Evolutionary conservation across 371 early-diverging fungal genomes (phyloP), one percentile per base, ranked within the genome.

Genomic region (Synchytrium microbalum): DNA sequence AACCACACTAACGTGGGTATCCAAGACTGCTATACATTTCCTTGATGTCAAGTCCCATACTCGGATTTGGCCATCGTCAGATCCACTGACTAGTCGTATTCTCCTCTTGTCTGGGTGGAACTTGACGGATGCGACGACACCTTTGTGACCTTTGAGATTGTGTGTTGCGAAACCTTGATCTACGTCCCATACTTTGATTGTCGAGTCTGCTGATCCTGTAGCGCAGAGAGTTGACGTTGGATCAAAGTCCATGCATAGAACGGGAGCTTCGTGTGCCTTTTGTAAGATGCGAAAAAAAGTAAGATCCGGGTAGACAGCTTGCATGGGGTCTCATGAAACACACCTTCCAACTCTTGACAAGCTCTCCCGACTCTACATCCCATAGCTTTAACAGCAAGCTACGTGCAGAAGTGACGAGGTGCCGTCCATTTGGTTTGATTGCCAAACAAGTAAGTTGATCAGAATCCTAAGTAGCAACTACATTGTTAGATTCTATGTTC

Each of bases 201-300:
- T 88, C 67, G 88, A 87, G 76, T 98, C 98, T 0, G 98, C 95
- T n/a, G 92, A 92, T 53, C 96, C 98, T 0, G 95, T 95, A 2
- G 96, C 96, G 2, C 95, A 90, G 23, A 96, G 71, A 0, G 95
- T 92, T 0, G 92, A 91, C 0, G 92, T 84, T 0, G 76, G 72
- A 69, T 96, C 96, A 65, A 92, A 86, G 52, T 85, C 92, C 93
- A 96, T 93, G 2, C 86, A 84, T 65, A 98, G 85, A 27, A 96
- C 86, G 10, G 95, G 95, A 0, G 96, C 91, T 32, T 93, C 92
- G 69, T 95, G 95, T 0, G 88, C 92, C 80, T 85, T 28, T 31
- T 16, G 16, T 14, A 54, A 13, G 2, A n/a, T 61, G 14, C 23
- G 46, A 38, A 38, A 38, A 54, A 55, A 38, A 59, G 3, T 59